These are phyloP conservation scores for Gossypium longicalyx DNA, from an alignment of 345 rosid genomes.

Conservation along the genomic window DNA sequence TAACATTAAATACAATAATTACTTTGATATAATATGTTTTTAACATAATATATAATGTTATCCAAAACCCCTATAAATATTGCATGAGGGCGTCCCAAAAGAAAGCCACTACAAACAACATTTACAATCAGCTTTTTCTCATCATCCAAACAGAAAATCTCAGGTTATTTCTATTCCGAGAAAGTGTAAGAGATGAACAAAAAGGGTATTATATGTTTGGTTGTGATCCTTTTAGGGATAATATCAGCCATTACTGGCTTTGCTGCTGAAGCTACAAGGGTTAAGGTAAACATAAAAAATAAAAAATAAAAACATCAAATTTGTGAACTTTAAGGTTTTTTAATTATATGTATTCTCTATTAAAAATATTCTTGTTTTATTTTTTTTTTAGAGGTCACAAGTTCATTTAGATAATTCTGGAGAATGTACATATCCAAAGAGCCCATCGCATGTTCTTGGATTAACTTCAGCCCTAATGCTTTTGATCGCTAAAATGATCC, in stretches of 20 bases:
- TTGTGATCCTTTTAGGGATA: slow-evolving; percentile 54
- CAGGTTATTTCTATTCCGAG: not conserved
- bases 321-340: not conserved
- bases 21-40: too few relatives aligned
- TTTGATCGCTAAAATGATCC: slow-evolving; percentile 58
- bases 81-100: not conserved
- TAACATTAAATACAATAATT: too few relatives aligned
- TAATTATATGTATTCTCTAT: too few relatives aligned
- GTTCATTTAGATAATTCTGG: not conserved
- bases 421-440: slow-evolving; percentile 62
- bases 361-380: not conserved
- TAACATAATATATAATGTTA: not conserved
- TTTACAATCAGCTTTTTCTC: not conserved
- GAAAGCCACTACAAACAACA: not conserved
- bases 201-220: slow-evolving; percentile 47
- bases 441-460: slow-evolving; percentile 70
- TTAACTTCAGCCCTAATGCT: slow-evolving; percentile 64
- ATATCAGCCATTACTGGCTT: slow-evolving; percentile 77
- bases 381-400: not conserved
- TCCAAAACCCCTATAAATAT: not conserved
- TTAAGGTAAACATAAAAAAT: slow-evolving; percentile 45
- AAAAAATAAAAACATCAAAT: not conserved
- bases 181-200: slow-evolving; percentile 32
- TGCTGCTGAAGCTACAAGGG: slow-evolving; percentile 77
- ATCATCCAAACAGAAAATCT: not conserved